These are phyloP conservation scores for Ustilago shanxiensis DNA, from an alignment of 1,284 basidiomycete species.

Conservation along the genomic window DNA sequence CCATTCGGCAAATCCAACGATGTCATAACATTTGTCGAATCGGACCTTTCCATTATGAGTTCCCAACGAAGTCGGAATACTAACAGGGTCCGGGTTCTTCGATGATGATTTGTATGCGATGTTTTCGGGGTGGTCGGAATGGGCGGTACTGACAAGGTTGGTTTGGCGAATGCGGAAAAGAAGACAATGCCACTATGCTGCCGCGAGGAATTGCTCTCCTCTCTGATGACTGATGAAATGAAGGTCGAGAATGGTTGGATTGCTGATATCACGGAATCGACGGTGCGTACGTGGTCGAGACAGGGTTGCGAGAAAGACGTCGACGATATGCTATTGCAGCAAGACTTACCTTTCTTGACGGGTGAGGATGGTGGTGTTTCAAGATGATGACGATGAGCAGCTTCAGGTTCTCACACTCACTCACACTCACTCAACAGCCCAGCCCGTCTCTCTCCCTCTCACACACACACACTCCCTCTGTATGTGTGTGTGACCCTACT, in stretches of 20 bases:
- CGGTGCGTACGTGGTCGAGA: conserved; percentile 3
- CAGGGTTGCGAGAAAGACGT: conserved; percentile 21
- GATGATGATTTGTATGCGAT: too few relatives aligned
- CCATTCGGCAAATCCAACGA: too few relatives aligned
- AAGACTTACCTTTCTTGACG: conserved; percentile 50
- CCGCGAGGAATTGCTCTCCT: background rate
- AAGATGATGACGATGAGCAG: conserved; percentile 37
- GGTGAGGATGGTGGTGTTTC: conserved; percentile 50
- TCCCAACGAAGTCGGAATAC: too few relatives aligned
- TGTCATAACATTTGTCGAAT: too few relatives aligned
- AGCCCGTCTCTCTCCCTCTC: background rate
- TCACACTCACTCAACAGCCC: background rate
- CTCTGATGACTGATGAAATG: too few relatives aligned
- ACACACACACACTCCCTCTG: too few relatives aligned
- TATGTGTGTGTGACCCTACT: too few relatives aligned
- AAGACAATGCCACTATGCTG: background rate
- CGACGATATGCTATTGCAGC: conserved; percentile 8
- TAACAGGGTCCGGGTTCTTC: too few relatives aligned
- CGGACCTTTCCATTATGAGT: too few relatives aligned
- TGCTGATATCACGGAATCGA: background rate
- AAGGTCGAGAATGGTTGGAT: too few relatives aligned
- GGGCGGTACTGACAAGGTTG: background rate
- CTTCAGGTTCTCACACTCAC: conserved; percentile 16
- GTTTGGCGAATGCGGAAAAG: background rate
- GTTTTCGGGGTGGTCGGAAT: background rate